phyloP scores from a whole-genome alignment of 176 grass and related monocot species.

The Canna indica region DNA sequence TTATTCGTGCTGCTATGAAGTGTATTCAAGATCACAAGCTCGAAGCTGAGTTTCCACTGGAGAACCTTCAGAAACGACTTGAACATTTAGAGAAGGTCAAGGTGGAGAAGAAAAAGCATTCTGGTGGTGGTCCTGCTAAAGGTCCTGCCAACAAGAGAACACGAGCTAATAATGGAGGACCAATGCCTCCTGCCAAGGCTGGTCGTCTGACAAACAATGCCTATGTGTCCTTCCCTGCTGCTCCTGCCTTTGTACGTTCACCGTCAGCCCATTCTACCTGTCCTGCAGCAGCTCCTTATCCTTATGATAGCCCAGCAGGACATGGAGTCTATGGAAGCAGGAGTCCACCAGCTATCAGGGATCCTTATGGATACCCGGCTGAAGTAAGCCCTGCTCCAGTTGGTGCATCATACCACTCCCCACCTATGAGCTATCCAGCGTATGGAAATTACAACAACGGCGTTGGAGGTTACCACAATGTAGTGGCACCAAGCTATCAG shows the following conservation, averaged over 20 bases:
- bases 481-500: constrained; percentile 50
- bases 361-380: constrained; percentile 62
- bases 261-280: constrained; percentile 44
- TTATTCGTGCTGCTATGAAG: constrained; percentile 70
- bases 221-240: constrained; percentile 41
- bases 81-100: constrained; percentile 82
- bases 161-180: constrained; percentile 55
- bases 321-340: constrained; percentile 49
- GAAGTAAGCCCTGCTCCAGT: constrained; percentile 41
- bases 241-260: constrained; percentile 43
- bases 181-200: constrained; percentile 89
- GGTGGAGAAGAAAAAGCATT: constrained; percentile 72
- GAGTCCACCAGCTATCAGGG: constrained; percentile 59
- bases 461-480: constrained; percentile 46
- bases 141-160: constrained; percentile 42
- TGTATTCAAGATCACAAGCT: constrained; percentile 87
- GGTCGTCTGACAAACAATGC: constrained; percentile 64
- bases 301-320: constrained; percentile 39
- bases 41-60: constrained; percentile 60
- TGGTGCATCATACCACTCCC: constrained; percentile 49
- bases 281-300: constrained; percentile 30
- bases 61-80: constrained; percentile 64
- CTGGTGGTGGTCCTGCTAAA: neutral
- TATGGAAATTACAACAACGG: constrained; percentile 54
- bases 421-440: constrained; percentile 59